Base-by-base conservation (phyloP, 345 rosid genomes). In the Citrus hindsii region DNA sequence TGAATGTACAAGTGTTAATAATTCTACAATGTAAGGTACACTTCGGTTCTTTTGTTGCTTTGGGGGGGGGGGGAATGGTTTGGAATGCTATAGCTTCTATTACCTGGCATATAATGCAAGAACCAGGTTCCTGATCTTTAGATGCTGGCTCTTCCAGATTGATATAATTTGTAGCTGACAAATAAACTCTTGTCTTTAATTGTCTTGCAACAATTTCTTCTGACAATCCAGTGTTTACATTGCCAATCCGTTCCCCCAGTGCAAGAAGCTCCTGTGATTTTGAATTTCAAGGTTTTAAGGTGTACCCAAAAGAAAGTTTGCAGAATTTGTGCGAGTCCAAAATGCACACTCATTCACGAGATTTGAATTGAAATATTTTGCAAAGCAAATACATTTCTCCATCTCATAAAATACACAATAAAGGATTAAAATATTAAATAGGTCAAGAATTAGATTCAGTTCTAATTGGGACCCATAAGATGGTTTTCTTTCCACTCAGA, bases 21-120 rank as follows among this genome's bases (percentile, higher is more conserved):
- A 46, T 46, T 46, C 18, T 12, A 46, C 14, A 46, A 46, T 0
- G 16, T 3, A 12, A 46, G 18, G 3, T 46, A 46, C 18, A 13
- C 16, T 10, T 33, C 2, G n/a, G 9, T 70, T 9, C 16, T 4
- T 10, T 14, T 18, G 10, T 40, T 9, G 3, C 3, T 38, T 38
- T 2, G 2, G 9, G 2, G 9, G 40, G 16, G n/a, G 7, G 48
- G 7, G 48, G 7, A 4, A 1, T 0, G n/a, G 35, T 5, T 33
- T 33, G 35, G 35, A 33, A 71, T 74, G 78, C 6, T 40, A 21
- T 1, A 33, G 63, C 67, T 71, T 53, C 74, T 25, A 51, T 71
- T 87, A 94, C 98, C 97, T 91, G 97, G 84, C 98, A 94, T 85
- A 94, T 93, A 18, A 86, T 90, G 87, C 98, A 94, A 81, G 89